Percentiles rank a stretch among this genome's conserved stretches.
phyloP scores from a whole-genome alignment of 2,329 filamentous ascomycete genomes.

The Ophiostoma ulmi region DNA sequence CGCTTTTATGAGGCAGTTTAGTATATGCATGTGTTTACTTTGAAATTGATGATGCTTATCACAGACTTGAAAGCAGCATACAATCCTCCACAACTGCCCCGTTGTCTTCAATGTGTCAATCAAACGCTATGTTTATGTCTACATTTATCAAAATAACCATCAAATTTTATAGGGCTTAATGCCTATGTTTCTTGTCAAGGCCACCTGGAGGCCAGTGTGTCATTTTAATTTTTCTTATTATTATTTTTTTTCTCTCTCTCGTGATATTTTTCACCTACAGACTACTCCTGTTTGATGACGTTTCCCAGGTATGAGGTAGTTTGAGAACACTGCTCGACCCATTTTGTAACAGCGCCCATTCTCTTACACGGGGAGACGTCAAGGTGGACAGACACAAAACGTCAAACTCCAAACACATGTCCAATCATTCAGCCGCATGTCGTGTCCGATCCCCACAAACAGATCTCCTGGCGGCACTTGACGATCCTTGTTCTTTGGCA shows the following conservation, averaged over 20 bases:
- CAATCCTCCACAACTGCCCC: not conserved
- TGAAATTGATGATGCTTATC: not conserved
- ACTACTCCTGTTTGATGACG: not conserved
- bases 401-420: not conserved
- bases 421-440: not conserved
- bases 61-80: not conserved
- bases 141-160: not conserved
- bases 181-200: not conserved
- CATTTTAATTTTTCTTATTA: not conserved
- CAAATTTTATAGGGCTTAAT: not conserved
- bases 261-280: not conserved
- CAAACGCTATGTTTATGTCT: not conserved
- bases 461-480: not conserved
- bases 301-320: not conserved
- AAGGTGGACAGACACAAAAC: not conserved
- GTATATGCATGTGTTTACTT: not conserved
- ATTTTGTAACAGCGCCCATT: conserved; percentile 2
- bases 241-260: not conserved
- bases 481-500: not conserved
- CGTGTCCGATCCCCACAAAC: not conserved
- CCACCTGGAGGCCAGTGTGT: not conserved
- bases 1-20: not conserved
- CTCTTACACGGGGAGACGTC: not conserved
- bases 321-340: conserved; percentile 7
- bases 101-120: not conserved